Evolutionary conservation across 2,329 filamentous ascomycete genomes (phyloP).

Genomic region (Fusarium concolor): DNA sequence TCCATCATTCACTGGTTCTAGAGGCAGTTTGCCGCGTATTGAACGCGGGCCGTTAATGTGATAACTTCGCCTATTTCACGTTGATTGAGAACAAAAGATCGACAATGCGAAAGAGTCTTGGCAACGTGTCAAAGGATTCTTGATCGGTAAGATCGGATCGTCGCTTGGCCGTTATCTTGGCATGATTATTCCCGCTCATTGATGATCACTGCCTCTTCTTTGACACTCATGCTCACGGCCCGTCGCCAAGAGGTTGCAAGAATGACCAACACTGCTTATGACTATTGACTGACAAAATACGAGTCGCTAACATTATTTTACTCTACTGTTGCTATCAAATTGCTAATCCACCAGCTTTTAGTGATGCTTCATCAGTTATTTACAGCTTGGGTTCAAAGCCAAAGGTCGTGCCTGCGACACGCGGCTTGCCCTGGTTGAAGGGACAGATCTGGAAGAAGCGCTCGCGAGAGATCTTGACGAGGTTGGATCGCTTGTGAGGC

Average conservation of each 20-base stretch:
- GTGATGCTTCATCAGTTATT: background rate
- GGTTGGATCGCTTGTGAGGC: conserved; percentile 76
- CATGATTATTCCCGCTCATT: conserved; percentile 12
- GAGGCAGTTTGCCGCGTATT: background rate
- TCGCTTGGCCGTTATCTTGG: conserved; percentile 8
- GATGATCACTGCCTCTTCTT: no score
- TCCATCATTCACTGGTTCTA: no score
- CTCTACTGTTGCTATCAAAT: background rate
- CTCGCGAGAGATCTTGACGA: conserved; percentile 72
- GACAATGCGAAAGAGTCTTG: conserved; percentile 4
- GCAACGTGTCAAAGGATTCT: conserved; percentile 8
- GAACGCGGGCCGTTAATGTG: no score
- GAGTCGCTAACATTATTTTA: conserved; percentile 22
- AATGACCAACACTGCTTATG: background rate
- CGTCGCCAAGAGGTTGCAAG: no score
- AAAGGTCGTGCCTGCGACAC: conserved; percentile 64
- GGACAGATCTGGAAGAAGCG: conserved; percentile 77
- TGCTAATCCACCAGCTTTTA: background rate
- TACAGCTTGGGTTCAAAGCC: conserved; percentile 62
- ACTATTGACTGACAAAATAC: conserved; percentile 8
- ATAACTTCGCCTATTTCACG: background rate
- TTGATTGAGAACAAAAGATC: conserved; percentile 12
- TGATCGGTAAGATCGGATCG: conserved; percentile 29
- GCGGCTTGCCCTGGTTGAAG: conserved; percentile 65
- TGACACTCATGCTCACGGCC: no score